Base-by-base conservation (phyloP, 1,139 yeast genomes). In the Taiozyma sp. region DNA sequence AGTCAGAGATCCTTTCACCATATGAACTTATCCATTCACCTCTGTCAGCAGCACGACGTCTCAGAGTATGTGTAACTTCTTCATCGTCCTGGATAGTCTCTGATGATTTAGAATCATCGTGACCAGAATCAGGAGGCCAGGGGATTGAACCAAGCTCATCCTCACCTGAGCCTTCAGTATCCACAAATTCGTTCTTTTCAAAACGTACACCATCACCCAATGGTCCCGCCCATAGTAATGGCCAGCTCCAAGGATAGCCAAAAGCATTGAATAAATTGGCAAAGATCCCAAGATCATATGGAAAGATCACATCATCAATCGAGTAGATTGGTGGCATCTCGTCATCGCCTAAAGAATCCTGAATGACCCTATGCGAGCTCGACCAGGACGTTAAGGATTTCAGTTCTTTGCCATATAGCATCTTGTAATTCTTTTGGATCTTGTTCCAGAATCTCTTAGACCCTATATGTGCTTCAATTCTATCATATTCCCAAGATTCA, bases 41-140 rank as follows among this genome's bases (percentile, higher is more conserved):
- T 28, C 86, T 67, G 10, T 48, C 46, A 16, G 19, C 24, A 19
- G 1, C 4, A 21, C 41, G 41, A 19, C 24, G 24, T 21, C 14
- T 53, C 7, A n/a, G 35, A 24, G 0, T 63, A 47, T 44, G 72
- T 70, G 52, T 69, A 72, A 6, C 64, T 50, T 21, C 61, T 46
- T 51, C 70, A 66, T 42, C 72, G 58, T n/a, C 69, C 8, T 40
- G 30, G 3, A n/a, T 2, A 11, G 43, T 24, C 13, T 22, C 29
- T 13, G 24, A 3, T 24, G 28, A 16, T 24, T 24, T 54, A 1
- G 61, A 57, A 44, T 68, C 70, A 11, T 68, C 68, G 43, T 81
- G 76, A 0, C 83, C 81, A 4, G 89, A 90, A 70, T 88, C 96
- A 2, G 95, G 95, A 0, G 96, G 96, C 95, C 96, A 89, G 1